These are phyloP conservation scores for Tetraselmis striata DNA, from an alignment of 139 green algal species.

Conservation along the genomic window DNA sequence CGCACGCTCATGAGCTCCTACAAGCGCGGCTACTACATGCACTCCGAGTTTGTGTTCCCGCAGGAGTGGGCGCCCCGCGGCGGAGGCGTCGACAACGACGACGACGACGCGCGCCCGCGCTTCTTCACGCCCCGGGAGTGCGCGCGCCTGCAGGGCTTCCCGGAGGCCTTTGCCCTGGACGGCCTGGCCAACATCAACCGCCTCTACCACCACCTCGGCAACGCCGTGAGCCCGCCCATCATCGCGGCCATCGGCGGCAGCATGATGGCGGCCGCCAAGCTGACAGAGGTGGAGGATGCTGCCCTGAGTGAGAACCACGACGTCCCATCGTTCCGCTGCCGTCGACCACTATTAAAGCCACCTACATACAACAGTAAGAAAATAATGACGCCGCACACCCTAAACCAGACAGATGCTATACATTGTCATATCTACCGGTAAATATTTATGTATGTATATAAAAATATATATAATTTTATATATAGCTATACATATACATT, in stretches of 20 bases:
- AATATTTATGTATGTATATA: too few relatives aligned
- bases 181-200: neutral
- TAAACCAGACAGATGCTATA: too few relatives aligned
- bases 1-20: neutral
- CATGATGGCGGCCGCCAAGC: neutral
- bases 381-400: too few relatives aligned
- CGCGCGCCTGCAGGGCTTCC: slow-evolving; percentile 9
- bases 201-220: slow-evolving; percentile 22
- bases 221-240: neutral
- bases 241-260: slow-evolving; percentile 3
- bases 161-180: slow-evolving; percentile 7
- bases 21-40: neutral
- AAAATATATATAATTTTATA: too few relatives aligned
- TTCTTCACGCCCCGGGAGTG: slow-evolving; percentile 15
- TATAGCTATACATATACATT: too few relatives aligned
- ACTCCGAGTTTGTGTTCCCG: slow-evolving; percentile 4
- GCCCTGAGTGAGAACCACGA: too few relatives aligned
- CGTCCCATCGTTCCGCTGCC: too few relatives aligned
- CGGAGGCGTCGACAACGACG: neutral
- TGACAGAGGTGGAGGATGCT: neutral
- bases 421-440: too few relatives aligned
- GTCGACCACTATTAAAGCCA: too few relatives aligned
- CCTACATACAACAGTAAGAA: too few relatives aligned
- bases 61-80: neutral
- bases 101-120: neutral